Evolutionary conservation across 768 basidiomycete species (phyloP).

Genomic region (Phylloporus arenicola): DNA sequence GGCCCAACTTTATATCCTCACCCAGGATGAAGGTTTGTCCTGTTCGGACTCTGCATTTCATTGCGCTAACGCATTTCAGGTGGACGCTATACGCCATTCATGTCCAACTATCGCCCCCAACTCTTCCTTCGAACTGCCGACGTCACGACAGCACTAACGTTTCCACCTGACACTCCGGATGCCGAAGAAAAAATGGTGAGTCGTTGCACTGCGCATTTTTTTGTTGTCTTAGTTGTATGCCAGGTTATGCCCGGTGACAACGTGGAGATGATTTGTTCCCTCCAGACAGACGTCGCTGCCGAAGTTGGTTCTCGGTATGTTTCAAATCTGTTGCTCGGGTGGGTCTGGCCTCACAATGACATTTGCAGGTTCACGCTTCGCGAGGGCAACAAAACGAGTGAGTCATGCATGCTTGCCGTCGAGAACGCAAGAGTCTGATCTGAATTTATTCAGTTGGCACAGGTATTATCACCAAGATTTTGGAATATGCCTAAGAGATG

Average conservation of each 20-base stretch:
- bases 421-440: constrained; percentile 8
- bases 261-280: constrained; percentile 82
- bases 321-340: neutral
- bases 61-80: constrained; percentile 28
- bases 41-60: constrained; percentile 43
- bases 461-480: constrained; percentile 85
- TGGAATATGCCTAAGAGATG: constrained; percentile 37
- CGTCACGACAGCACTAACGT: constrained; percentile 77
- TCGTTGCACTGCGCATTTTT: neutral
- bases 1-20: constrained; percentile 76
- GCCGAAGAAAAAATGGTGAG: constrained; percentile 83
- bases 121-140: constrained; percentile 95
- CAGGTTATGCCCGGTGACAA: constrained; percentile 98
- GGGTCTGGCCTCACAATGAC: neutral
- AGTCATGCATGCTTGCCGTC: constrained; percentile 21
- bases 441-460: constrained; percentile 64
- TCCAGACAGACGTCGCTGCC: constrained; percentile 81
- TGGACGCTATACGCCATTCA: constrained; percentile 88
- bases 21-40: constrained; percentile 36
- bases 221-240: constrained; percentile 1
- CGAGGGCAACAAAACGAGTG: constrained; percentile 90
- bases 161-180: constrained; percentile 80
- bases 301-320: constrained; percentile 79
- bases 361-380: constrained; percentile 72
- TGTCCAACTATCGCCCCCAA: constrained; percentile 91